Evolutionary conservation across 805 yeast species (phyloP).

Genomic region (Metschnikowia lachancei): DNA sequence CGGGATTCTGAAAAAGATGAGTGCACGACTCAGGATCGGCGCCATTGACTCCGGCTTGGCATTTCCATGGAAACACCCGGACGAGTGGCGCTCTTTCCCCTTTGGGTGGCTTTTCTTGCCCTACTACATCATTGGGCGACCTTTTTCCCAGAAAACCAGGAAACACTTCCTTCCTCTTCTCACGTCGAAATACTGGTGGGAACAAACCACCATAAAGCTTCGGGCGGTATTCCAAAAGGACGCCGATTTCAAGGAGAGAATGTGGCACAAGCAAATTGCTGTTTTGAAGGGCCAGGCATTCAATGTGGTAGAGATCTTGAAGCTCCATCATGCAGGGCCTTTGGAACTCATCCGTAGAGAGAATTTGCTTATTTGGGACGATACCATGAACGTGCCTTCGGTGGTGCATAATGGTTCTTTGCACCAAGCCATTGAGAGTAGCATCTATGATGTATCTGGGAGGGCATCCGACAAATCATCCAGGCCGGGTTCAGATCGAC

Average conservation of each 20-base stretch:
- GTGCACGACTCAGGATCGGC: conserved; percentile 46
- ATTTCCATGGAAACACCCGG: conserved; percentile 81
- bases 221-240: conserved; percentile 52
- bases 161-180: conserved; percentile 55
- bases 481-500: too few species aligned
- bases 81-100: conserved; percentile 77
- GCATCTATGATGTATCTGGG: conserved; percentile 20
- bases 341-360: conserved; percentile 61
- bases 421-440: conserved; percentile 40
- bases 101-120: conserved; percentile 78
- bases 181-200: conserved; percentile 71
- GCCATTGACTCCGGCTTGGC: conserved; percentile 76
- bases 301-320: conserved; percentile 66
- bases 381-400: conserved; percentile 55
- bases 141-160: conserved; percentile 56
- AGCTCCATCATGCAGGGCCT: conserved; percentile 59
- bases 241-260: conserved; percentile 57
- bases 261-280: conserved; percentile 68
- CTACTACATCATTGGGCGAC: conserved; percentile 59
- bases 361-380: conserved; percentile 58
- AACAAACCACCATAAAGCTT: conserved; percentile 48
- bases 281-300: conserved; percentile 77
- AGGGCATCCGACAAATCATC: too few species aligned
- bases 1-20: conserved; percentile 8
- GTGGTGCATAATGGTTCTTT: conserved; percentile 29